A percentile compares a stretch with the other conserved stretches of the same genome.
phyloP scores from a whole-genome alignment of 139 green algal species.

The Tetradesmus lagerheimii region DNA sequence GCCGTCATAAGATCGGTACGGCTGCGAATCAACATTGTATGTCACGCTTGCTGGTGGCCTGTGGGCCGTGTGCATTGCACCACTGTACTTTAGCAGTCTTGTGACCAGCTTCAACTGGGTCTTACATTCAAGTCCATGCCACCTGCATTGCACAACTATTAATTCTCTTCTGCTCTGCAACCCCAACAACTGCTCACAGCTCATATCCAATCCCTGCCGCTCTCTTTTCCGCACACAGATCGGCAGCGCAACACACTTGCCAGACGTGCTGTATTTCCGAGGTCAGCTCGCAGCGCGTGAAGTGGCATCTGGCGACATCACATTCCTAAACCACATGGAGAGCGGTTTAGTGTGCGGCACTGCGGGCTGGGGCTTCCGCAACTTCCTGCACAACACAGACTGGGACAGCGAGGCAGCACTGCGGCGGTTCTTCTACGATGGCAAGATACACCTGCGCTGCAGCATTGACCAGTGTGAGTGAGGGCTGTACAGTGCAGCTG shows the following conservation, averaged over 20 bases:
- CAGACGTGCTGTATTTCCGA: constrained; percentile 43
- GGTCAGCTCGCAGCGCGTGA: constrained; percentile 27
- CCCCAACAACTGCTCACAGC: no score
- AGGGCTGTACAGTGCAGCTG: neutral
- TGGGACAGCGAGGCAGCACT: constrained; percentile 29
- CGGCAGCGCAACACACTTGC: constrained; percentile 2
- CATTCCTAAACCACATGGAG: constrained; percentile 43
- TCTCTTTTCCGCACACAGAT: neutral
- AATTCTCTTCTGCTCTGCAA: no score
- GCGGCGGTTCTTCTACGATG: constrained; percentile 41
- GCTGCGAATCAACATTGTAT: no score
- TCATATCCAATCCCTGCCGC: neutral
- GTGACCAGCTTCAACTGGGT: no score
- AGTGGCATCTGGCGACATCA: constrained; percentile 29
- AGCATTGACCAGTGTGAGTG: constrained; percentile 42
- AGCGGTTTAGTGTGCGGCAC: constrained; percentile 41
- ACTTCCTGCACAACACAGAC: constrained; percentile 38
- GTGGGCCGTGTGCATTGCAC: no score
- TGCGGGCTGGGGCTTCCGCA: constrained; percentile 45
- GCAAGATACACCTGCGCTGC: constrained; percentile 45
- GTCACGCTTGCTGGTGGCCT: no score
- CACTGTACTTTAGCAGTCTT: no score
- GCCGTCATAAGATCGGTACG: no score
- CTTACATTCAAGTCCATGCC: no score
- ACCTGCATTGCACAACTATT: no score